Evolutionary conservation across 805 yeast species (phyloP).

Genomic region (Starmerella apicola): DNA sequence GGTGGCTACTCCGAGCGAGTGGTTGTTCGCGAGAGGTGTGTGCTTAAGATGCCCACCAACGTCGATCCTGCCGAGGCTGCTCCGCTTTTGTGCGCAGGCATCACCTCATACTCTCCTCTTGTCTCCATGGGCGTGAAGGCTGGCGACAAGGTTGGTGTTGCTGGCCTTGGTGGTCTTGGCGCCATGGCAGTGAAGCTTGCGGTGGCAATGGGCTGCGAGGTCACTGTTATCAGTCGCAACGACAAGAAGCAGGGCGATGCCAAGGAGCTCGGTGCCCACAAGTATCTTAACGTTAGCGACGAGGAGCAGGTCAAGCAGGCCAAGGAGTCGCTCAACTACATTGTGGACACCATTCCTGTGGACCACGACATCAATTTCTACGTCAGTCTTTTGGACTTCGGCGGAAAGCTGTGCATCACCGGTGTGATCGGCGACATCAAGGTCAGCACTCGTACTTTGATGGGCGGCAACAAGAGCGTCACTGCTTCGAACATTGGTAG

Average conservation of each 20-base stretch:
- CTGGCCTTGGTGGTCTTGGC: slow-evolving; percentile 59
- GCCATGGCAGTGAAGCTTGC: slow-evolving; percentile 52
- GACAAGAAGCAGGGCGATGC: slow-evolving; percentile 41
- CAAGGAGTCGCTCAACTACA: slow-evolving; percentile 35
- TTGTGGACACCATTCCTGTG: slow-evolving; percentile 41
- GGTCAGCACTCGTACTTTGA: slow-evolving; percentile 38
- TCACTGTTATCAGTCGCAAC: slow-evolving; percentile 44
- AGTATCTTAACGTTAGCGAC: slow-evolving; percentile 39
- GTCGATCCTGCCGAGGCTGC: slow-evolving; percentile 46
- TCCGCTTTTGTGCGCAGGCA: slow-evolving; percentile 67
- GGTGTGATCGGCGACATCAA: slow-evolving; percentile 43
- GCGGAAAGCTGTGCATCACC: slow-evolving; percentile 48
- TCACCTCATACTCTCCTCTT: slow-evolving; percentile 60
- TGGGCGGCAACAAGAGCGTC: slow-evolving; percentile 31
- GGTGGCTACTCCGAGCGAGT: slow-evolving; percentile 31
- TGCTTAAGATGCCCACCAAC: slow-evolving; percentile 48
- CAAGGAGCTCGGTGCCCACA: slow-evolving; percentile 42
- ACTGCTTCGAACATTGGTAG: slow-evolving; percentile 48
- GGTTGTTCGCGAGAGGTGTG: slow-evolving; percentile 48
- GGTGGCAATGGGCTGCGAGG: slow-evolving; percentile 51
- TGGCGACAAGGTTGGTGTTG: slow-evolving; percentile 44
- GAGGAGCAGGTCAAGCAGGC: slow-evolving; percentile 28
- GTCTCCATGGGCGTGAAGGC: slow-evolving; percentile 36
- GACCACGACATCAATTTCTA: slow-evolving; percentile 39
- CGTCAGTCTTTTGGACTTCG: slow-evolving; percentile 41